Conservation (phyloP, 2,329 filamentous ascomycete species). For the Aspergillus novofumigatus region DNA sequence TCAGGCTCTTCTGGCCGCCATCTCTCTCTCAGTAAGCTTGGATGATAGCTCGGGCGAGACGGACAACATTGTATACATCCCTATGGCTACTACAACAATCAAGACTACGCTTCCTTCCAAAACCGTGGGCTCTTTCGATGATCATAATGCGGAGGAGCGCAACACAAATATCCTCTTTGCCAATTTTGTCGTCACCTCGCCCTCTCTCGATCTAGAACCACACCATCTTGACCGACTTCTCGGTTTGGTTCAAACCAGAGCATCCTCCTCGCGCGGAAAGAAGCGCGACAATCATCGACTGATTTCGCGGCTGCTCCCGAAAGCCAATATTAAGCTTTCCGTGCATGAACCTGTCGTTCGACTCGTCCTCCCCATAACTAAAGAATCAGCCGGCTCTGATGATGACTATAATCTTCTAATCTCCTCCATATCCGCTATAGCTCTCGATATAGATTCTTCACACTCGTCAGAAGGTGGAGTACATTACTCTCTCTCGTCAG, state of each 20-base stretch:
- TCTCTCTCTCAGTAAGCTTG: conserved; percentile 86
- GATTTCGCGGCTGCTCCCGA: conserved; percentile 86
- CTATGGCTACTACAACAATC: conserved; percentile 94
- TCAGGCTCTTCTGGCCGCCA: conserved; percentile 84
- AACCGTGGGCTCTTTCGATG: conserved; percentile 73
- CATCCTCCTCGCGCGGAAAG: conserved; percentile 37
- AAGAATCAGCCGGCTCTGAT: conserved; percentile 51
- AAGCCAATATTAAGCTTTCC: conserved; percentile 90
- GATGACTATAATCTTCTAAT: conserved; percentile 95
- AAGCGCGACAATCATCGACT: conserved; percentile 57
- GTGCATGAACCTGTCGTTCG: conserved; percentile 94
- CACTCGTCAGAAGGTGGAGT: conserved; percentile 79
- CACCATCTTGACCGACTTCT: conserved; percentile 84
- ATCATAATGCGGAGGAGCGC: conserved; percentile 70
- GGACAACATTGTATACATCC: conserved; percentile 85
- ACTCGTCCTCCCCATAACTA: conserved; percentile 78
- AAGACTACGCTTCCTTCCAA: conserved; percentile 94
- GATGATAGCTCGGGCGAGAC: conserved; percentile 84
- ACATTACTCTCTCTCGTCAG: conserved; percentile 81
- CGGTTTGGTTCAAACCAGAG: conserved; percentile 63
- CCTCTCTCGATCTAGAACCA: conserved; percentile 87
- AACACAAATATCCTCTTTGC: conserved; percentile 96
- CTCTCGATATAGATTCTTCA: conserved; percentile 90
- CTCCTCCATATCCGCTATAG: conserved; percentile 89
- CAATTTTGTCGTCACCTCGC: conserved; percentile 93